Conservation (phyloP, 2,329 filamentous ascomycete species). For the Stagonosporopsis rhizophila region DNA sequence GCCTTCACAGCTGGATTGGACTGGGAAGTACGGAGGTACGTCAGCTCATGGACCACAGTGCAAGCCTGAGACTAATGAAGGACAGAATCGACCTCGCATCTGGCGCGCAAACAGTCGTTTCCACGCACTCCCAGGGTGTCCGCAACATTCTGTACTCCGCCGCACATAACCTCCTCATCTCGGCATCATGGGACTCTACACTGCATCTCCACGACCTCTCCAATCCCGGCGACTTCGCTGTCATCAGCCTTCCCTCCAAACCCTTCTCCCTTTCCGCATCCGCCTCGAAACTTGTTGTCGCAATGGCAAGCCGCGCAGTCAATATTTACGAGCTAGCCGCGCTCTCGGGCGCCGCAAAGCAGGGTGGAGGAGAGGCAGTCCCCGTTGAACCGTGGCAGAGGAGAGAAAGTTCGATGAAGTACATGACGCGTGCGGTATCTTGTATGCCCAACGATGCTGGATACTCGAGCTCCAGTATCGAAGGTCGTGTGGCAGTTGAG, state of each 20-base stretch:
- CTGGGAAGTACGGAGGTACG: slow-evolving; percentile 79
- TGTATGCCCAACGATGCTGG: slow-evolving; percentile 97
- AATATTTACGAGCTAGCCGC: slow-evolving; percentile 89
- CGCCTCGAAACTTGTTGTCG: slow-evolving; percentile 86
- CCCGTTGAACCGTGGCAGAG: slow-evolving; percentile 85
- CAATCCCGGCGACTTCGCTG: slow-evolving; percentile 63
- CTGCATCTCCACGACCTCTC: slow-evolving; percentile 80
- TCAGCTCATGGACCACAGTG: neutral
- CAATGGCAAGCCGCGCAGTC: slow-evolving; percentile 92
- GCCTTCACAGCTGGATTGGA: slow-evolving; percentile 89
- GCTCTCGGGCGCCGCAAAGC: slow-evolving; percentile 56
- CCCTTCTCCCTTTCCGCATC: slow-evolving; percentile 84
- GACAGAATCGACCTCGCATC: slow-evolving; percentile 72
- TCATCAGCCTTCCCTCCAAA: slow-evolving; percentile 79
- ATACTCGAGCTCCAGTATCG: slow-evolving; percentile 91
- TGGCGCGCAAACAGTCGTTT: slow-evolving; percentile 75
- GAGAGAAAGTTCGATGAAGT: slow-evolving; percentile 92
- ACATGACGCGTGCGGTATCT: slow-evolving; percentile 89
- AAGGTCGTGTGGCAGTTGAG: slow-evolving; percentile 94
- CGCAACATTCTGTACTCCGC: slow-evolving; percentile 83
- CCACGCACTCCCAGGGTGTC: slow-evolving; percentile 79
- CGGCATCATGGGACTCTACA: slow-evolving; percentile 91
- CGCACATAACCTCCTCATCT: slow-evolving; percentile 79
- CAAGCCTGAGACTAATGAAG: neutral
- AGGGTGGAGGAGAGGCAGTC: slow-evolving; percentile 38